These are phyloP conservation scores for Suillus subalutaceus DNA, from an alignment of 768 basidiomycete species.

Conservation along the genomic window DNA sequence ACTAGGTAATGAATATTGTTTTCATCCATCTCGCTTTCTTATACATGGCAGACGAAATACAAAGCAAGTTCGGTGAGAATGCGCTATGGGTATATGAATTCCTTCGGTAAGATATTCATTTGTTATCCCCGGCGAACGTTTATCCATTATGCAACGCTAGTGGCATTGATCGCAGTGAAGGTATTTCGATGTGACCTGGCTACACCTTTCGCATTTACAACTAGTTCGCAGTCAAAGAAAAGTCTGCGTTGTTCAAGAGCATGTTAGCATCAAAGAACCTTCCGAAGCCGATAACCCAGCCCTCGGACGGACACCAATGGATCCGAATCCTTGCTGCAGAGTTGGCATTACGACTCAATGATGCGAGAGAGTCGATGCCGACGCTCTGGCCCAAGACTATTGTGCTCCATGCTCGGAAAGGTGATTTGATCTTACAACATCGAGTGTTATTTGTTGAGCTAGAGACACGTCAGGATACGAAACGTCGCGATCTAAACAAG, in stretches of 20 bases:
- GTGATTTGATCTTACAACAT: constrained; percentile 35
- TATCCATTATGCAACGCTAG: constrained; percentile 36
- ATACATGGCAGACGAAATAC: constrained; percentile 64
- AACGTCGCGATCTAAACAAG: constrained; percentile 75
- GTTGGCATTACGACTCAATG: constrained; percentile 79
- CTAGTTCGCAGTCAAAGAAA: constrained; percentile 73
- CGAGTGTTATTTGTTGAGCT: constrained; percentile 1
- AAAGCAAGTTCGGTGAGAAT: constrained; percentile 77
- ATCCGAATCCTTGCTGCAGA: constrained; percentile 90
- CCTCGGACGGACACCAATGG: constrained; percentile 86
- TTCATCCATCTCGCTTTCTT: background rate
- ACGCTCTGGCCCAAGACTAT: constrained; percentile 93
- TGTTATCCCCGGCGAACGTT: background rate
- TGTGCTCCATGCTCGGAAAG: constrained; percentile 76
- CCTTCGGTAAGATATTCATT: constrained; percentile 58
- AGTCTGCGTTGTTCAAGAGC: constrained; percentile 77
- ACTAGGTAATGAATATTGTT: constrained; percentile 47
- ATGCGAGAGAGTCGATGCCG: constrained; percentile 72
- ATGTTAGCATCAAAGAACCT: constrained; percentile 98
- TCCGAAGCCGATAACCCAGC: constrained; percentile 71
- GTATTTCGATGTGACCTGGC: constrained; percentile 40
- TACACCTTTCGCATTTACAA: constrained; percentile 12
- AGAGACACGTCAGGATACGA: constrained; percentile 58
- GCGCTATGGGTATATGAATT: constrained; percentile 93
- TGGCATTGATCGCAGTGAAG: constrained; percentile 89